Evolutionary conservation across 2,329 filamentous ascomycete genomes (phyloP).

Genomic region (Fusarium burgessii): DNA sequence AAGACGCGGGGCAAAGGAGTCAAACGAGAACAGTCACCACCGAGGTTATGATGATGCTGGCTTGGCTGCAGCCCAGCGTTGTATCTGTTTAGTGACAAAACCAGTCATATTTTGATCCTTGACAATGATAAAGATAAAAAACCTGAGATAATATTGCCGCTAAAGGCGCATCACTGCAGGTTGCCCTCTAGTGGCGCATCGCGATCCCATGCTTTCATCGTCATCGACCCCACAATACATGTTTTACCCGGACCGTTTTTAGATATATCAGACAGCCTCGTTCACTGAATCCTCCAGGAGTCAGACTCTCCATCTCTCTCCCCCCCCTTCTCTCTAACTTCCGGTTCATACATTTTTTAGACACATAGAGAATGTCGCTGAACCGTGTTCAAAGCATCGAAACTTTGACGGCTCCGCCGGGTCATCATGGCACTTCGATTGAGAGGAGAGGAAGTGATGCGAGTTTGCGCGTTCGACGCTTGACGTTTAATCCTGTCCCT

Average conservation of each 20-base stretch:
- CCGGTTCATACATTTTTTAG: not conserved
- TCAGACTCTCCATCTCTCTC: not conserved
- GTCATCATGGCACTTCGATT: constrained; percentile 47
- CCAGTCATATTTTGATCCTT: constrained; percentile 15
- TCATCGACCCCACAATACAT: constrained; percentile 29
- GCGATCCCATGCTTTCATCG: constrained; percentile 30
- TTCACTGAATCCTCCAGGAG: not conserved
- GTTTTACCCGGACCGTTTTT: constrained; percentile 9
- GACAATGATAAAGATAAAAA: constrained; percentile 2
- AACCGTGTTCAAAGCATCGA: constrained; percentile 66
- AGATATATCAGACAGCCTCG: constrained; percentile 2
- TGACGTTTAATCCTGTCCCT: constrained; percentile 67
- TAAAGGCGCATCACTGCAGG: constrained; percentile 22
- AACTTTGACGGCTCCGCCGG: constrained; percentile 54
- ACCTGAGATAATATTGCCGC: constrained; percentile 10
- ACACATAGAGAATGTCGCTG: constrained; percentile 59
- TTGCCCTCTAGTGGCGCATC: constrained; percentile 29
- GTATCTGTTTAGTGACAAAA: constrained; percentile 28
- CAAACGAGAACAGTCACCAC: not conserved
- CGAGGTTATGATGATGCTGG: not conserved
- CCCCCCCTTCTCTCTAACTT: not conserved
- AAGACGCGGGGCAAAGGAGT: not conserved
- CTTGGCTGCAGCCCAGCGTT: constrained; percentile 15
- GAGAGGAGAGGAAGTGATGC: constrained; percentile 58
- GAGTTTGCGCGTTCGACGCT: constrained; percentile 60